Evolutionary conservation across 148 eudicot genomes (phyloP).

Genomic region (Polygonum maritimum): DNA sequence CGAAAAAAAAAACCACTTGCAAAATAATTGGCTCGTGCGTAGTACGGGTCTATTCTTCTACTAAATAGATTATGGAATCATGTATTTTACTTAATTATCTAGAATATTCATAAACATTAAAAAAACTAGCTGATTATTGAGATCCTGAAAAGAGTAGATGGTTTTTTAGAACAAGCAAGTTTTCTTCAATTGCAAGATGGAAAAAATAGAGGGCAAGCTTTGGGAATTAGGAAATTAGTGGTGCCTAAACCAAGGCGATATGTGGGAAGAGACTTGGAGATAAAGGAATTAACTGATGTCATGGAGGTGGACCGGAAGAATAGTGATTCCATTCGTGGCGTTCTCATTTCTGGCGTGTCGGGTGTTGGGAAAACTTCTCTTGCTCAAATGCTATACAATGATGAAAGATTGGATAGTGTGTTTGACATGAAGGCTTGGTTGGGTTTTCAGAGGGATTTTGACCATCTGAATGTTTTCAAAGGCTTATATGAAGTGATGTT

Average conservation of each 20-base stretch:
- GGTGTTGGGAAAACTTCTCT: conserved; percentile 4
- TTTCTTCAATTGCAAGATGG: not conserved
- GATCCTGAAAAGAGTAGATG: conserved; percentile 4
- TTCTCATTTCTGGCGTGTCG: not conserved
- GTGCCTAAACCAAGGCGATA: not conserved
- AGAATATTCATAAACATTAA: too few species aligned
- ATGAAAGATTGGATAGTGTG: not conserved
- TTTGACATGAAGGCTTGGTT: not conserved
- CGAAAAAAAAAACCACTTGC: too few species aligned
- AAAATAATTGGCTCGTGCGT: too few species aligned
- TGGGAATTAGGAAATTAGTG: not conserved
- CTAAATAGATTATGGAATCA: too few species aligned
- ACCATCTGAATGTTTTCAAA: not conserved
- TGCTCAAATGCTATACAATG: not conserved
- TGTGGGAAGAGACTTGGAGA: conserved; percentile 1
- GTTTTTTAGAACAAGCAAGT: not conserved
- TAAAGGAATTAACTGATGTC: not conserved
- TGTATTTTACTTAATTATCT: too few species aligned
- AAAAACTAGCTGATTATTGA: too few species aligned
- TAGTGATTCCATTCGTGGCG: not conserved
- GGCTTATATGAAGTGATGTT: not conserved
- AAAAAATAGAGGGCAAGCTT: not conserved
- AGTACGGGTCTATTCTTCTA: too few species aligned
- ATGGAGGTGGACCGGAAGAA: not conserved
- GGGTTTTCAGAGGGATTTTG: not conserved